These are phyloP conservation scores for Solanum bukasovii DNA, from an alignment of 257 asterid genomes.

Conservation along the genomic window DNA sequence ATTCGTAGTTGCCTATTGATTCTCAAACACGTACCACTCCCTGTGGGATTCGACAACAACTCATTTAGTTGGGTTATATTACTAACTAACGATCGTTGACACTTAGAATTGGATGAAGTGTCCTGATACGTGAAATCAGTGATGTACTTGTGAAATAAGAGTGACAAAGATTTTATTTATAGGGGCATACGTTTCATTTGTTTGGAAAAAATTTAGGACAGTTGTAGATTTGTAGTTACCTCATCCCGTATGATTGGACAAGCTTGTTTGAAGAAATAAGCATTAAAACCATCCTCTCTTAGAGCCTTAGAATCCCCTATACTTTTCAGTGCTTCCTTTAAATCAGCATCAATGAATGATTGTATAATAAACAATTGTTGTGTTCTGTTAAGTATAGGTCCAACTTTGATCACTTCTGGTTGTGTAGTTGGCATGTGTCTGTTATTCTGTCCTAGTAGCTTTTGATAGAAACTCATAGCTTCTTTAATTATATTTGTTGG, in stretches of 20 bases:
- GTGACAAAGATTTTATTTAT: not conserved
- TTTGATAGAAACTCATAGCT: not conserved
- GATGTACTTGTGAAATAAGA: not conserved
- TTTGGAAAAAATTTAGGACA: not conserved
- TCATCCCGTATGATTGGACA: not conserved
- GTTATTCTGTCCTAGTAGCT: not conserved
- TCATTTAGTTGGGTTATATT: no score
- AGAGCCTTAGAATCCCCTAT: no score
- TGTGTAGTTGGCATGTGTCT: not conserved
- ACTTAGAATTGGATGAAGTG: no score
- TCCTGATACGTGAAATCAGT: no score
- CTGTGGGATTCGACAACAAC: no score
- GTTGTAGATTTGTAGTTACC: not conserved
- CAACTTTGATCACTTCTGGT: not conserved
- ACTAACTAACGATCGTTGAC: no score
- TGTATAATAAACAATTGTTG: no score
- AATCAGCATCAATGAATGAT: no score
- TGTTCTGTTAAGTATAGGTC: no score
- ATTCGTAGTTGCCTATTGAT: no score
- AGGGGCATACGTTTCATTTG: not conserved
- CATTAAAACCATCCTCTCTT: no score
- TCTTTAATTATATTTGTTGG: fast-evolving
- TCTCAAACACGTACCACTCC: no score
- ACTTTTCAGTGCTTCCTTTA: not conserved
- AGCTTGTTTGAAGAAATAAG: not conserved